These are phyloP conservation scores for Zychaea mexicana DNA, from an alignment of 371 early-diverging fungal genomes.

Conservation along the genomic window DNA sequence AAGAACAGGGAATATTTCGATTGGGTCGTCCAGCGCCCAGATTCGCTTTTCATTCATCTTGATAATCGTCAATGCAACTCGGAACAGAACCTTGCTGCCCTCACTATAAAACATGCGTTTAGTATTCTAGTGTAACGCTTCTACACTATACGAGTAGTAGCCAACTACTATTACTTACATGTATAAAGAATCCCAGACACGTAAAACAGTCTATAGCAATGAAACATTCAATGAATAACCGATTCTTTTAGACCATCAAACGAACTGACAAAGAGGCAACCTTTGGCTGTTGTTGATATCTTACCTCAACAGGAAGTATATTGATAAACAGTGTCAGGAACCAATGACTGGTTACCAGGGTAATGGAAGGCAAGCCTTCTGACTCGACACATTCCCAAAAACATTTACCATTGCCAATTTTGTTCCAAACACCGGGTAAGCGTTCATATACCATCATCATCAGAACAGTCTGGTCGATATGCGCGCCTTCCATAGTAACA, in stretches of 20 bases:
- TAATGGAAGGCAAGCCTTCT: constrained; percentile 67
- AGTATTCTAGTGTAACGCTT: not conserved
- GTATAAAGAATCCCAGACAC: constrained; percentile 85
- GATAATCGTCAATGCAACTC: constrained; percentile 76
- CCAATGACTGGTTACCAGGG: constrained; percentile 83
- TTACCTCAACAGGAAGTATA: constrained; percentile 75
- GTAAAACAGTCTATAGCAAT: constrained; percentile 56
- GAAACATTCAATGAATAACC: no score
- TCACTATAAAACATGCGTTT: constrained; percentile 47
- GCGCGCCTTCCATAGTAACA: constrained; percentile 76
- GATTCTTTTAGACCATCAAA: no score
- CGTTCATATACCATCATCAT: constrained; percentile 64
- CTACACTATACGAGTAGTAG: not conserved
- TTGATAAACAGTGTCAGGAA: constrained; percentile 82
- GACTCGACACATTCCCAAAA: constrained; percentile 58
- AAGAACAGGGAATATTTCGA: constrained; percentile 63
- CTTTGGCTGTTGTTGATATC: no score
- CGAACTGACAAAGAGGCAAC: not conserved
- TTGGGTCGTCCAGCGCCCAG: constrained; percentile 58
- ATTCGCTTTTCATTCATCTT: constrained; percentile 71
- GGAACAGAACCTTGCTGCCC: constrained; percentile 78
- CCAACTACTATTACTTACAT: constrained; percentile 48
- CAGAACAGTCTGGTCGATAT: constrained; percentile 76
- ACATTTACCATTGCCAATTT: constrained; percentile 47
- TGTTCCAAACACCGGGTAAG: constrained; percentile 61